Evolutionary conservation across 495 filamentous ascomycete species (phyloP).

Genomic region (Talaromyces wortmannii): DNA sequence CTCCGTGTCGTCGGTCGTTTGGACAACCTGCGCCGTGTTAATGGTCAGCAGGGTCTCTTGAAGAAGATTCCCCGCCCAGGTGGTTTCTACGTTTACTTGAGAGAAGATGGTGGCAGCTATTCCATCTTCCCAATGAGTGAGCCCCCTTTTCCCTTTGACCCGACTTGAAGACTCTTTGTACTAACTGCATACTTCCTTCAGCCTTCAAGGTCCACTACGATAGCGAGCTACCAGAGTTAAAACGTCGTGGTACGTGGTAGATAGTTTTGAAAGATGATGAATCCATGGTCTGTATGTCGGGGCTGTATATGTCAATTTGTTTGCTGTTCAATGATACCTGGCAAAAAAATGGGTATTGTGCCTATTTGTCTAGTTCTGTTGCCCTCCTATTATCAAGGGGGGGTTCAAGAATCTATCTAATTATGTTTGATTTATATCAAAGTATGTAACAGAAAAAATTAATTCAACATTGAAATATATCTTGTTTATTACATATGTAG

Average conservation of each 20-base stretch:
- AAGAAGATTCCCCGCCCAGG: constrained; percentile 60
- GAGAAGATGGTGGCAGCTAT: constrained; percentile 64
- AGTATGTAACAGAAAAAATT: no score
- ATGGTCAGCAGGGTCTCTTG: constrained; percentile 61
- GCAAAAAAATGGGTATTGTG: neutral
- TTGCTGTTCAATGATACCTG: constrained; percentile 8
- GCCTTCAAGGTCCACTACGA: constrained; percentile 37
- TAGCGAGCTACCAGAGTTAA: constrained; percentile 22
- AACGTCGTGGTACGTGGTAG: neutral
- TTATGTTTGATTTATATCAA: no score
- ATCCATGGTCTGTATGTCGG: no score
- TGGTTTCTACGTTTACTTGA: constrained; percentile 62
- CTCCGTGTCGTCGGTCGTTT: constrained; percentile 49
- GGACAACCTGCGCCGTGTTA: constrained; percentile 57
- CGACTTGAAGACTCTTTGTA: neutral
- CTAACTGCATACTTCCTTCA: constrained; percentile 13
- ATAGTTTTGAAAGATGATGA: neutral
- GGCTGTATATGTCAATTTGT: neutral
- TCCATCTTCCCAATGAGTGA: constrained; percentile 68
- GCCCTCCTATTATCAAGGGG: no score
- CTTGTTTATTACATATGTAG: no score
- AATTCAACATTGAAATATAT: no score
- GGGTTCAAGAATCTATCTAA: no score
- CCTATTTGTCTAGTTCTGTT: no score
- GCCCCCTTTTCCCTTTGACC: constrained; percentile 7